Evolutionary conservation across 306 rosid species (phyloP).

Genomic region (Gillenia trifoliata): DNA sequence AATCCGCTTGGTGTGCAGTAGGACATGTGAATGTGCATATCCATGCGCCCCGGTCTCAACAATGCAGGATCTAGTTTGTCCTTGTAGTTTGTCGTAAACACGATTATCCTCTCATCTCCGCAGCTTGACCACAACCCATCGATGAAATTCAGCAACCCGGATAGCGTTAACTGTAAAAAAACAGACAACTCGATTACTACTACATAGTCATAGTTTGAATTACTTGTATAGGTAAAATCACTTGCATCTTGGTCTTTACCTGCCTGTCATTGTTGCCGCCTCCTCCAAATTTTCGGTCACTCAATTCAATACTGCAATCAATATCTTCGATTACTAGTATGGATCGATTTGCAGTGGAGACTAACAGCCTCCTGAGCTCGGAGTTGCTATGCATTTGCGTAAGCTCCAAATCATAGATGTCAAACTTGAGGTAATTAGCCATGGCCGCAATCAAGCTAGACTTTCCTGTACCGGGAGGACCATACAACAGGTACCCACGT

Average conservation of each 20-base stretch:
- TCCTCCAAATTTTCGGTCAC: slow-evolving; percentile 20
- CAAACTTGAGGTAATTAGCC: slow-evolving; percentile 49
- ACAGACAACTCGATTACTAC: neutral
- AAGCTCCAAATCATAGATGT: slow-evolving; percentile 55
- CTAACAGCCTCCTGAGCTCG: slow-evolving; percentile 23
- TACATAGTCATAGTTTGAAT: neutral
- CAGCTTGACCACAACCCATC: slow-evolving; percentile 48
- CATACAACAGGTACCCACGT: slow-evolving; percentile 50
- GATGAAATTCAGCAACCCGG: slow-evolving; percentile 39
- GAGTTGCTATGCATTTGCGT: slow-evolving; percentile 1
- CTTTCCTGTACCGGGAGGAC: slow-evolving; percentile 63
- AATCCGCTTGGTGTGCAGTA: slow-evolving; percentile 38
- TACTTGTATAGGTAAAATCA: neutral
- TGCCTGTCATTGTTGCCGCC: slow-evolving; percentile 1
- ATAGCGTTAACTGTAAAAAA: slow-evolving; percentile 38
- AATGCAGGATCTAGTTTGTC: slow-evolving; percentile 45
- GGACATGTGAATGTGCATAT: slow-evolving; percentile 42
- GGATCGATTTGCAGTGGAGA: slow-evolving; percentile 36
- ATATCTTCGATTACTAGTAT: slow-evolving; percentile 57
- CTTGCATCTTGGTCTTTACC: slow-evolving; percentile 5
- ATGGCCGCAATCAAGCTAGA: slow-evolving; percentile 54
- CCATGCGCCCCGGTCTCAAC: slow-evolving; percentile 61
- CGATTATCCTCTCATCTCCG: slow-evolving; percentile 35
- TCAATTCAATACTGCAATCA: slow-evolving; percentile 42
- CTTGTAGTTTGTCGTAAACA: slow-evolving; percentile 41